These are phyloP conservation scores for Cladosporium colombiae DNA, from an alignment of 2,329 filamentous ascomycete species.

Conservation along the genomic window DNA sequence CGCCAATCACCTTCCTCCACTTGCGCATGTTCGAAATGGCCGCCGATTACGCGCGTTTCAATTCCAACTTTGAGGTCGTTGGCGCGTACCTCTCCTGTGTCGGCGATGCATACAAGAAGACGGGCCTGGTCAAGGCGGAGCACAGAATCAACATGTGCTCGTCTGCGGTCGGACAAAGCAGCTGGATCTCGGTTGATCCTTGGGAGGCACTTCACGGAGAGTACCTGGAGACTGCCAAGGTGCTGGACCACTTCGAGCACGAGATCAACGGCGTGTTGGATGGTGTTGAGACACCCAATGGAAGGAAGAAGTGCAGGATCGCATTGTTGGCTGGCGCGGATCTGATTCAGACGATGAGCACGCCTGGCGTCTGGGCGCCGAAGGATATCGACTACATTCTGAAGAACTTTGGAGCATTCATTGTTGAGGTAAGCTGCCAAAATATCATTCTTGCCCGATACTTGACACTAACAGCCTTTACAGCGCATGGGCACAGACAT, in stretches of 20 bases:
- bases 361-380: conserved; percentile 71
- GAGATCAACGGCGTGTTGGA: conserved; percentile 80
- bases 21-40: conserved; percentile 89
- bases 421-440: conserved; percentile 54
- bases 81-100: conserved; percentile 84
- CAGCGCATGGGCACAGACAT: conserved; percentile 84
- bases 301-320: conserved; percentile 71
- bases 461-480: conserved; percentile 66
- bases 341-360: conserved; percentile 55
- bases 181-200: conserved; percentile 81
- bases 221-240: conserved; percentile 85
- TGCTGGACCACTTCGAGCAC: conserved; percentile 86
- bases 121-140: conserved; percentile 70
- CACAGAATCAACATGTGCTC: conserved; percentile 85
- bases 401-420: conserved; percentile 78
- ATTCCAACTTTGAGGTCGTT: conserved; percentile 77
- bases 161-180: conserved; percentile 73
- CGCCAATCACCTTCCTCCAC: conserved; percentile 61
- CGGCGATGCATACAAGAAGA: conserved; percentile 75
- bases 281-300: conserved; percentile 70
- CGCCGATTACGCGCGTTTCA: conserved; percentile 74
- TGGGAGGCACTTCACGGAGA: conserved; percentile 85
- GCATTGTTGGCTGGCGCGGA: conserved; percentile 74
- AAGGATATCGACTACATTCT: conserved; percentile 87
- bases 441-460: background rate